Evolutionary conservation across 2,329 filamentous ascomycete genomes (phyloP).

Genomic region (Trichoderma pleuroti): DNA sequence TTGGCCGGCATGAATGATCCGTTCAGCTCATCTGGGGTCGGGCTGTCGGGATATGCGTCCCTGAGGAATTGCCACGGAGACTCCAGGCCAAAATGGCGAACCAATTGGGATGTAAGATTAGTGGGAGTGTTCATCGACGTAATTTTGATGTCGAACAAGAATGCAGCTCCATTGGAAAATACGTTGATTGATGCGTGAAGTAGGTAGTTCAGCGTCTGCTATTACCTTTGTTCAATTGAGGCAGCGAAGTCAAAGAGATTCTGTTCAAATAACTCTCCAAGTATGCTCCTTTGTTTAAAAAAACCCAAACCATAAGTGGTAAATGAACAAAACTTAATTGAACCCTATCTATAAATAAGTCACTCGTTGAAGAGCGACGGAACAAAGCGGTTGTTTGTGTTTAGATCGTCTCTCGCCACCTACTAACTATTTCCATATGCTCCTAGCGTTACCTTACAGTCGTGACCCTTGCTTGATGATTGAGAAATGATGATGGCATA

Average conservation of each 20-base stretch:
- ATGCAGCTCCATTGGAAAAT: not conserved
- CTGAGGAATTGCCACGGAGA: not conserved
- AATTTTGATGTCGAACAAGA: not conserved
- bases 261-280: not conserved
- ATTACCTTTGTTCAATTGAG: not conserved
- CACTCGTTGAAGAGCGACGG: not conserved
- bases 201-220: not conserved
- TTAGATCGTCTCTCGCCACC: not conserved
- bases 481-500: not conserved
- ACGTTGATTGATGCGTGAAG: not conserved
- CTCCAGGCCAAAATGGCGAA: not conserved
- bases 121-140: not conserved
- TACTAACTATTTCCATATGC: not conserved
- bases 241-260: no score
- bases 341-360: not conserved
- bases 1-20: not conserved
- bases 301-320: no score
- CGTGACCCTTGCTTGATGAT: not conserved
- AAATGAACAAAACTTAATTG: not conserved
- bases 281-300: no score
- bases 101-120: not conserved
- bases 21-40: not conserved
- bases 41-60: not conserved
- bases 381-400: not conserved
- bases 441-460: not conserved